Evolutionary conservation across 139 green algal species (phyloP), one percentile per base, ranked within the genome.

Genomic region (Micractinium sp.): DNA sequence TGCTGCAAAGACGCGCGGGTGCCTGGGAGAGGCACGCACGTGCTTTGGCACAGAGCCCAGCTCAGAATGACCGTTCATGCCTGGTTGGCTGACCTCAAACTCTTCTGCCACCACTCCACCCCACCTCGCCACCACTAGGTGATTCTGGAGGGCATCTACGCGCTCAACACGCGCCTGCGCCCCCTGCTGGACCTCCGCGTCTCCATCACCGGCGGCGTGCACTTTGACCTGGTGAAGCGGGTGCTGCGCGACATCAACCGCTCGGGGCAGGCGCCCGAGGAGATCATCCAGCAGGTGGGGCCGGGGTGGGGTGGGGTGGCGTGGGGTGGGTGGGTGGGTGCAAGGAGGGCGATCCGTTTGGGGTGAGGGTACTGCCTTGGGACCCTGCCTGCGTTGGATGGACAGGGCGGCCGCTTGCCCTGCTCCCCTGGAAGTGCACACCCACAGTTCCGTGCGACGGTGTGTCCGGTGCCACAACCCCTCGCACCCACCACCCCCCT

Each of bases 201-300:
- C 60, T 96, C 91, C 92, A 97, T 99, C 86, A 95, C 91, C 23
- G 96, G 98, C n/a, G 98, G 98, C 5, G 97, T 99, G 76, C 98
- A 99, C 93, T 98, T 99, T 91, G 98, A 99, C 92, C 94, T 99
- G 87, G 95, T 99, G 71, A 99, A 99, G 89, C 95, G 98, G 3
- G 97, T 99, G 69, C 94, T 99, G 92, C 91, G 98, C 3, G 97
- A 99, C 93, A 99, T 99, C 89, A 92, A 95, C 81, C 92, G 98
- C 25, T 97, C 93, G 3, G 98, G 96, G 1, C 98, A 99, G 91
- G 93, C 93, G 27, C 95, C 98, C 0, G 96, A 98, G 81, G 95
- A 96, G 61, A 99, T 99, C 92, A 98, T 99, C 75, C 95, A 99
- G 88, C 97, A 99, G 93, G 97, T 97, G 69, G 7, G 84, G 5